These are phyloP conservation scores for Striga asiatica DNA, from an alignment of 257 asterid genomes.

Conservation along the genomic window DNA sequence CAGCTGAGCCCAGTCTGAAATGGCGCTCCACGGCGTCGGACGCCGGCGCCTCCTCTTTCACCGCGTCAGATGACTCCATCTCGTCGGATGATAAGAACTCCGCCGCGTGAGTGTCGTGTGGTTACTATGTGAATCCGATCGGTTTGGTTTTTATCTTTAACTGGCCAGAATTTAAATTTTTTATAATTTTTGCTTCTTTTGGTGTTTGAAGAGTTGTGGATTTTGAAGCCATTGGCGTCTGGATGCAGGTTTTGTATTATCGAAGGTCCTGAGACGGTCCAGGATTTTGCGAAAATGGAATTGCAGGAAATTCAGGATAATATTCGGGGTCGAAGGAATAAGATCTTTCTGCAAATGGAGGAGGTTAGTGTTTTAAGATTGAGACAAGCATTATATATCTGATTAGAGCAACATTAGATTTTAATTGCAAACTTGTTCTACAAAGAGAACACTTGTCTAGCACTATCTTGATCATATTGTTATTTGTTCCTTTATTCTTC, in stretches of 20 bases:
- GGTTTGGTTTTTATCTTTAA: neutral
- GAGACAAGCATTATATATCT: no score
- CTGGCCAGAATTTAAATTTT: no score
- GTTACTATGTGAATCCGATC: neutral
- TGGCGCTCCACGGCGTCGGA: constrained; percentile 28
- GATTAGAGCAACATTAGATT: no score
- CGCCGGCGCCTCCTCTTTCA: constrained; percentile 1
- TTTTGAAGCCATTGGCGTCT: neutral
- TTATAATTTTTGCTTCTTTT: no score
- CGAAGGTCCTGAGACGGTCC: constrained; percentile 91
- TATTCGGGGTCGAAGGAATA: constrained; percentile 77
- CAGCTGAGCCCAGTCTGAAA: constrained; percentile 25
- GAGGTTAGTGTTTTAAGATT: constrained; percentile 55
- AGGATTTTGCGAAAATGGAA: constrained; percentile 85
- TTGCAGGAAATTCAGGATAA: constrained; percentile 82
- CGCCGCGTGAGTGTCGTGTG: constrained; percentile 22
- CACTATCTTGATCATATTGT: neutral
- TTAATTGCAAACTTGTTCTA: no score
- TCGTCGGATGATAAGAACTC: constrained; percentile 28
- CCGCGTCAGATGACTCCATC: neutral
- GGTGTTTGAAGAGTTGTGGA: neutral
- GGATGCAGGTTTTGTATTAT: constrained; percentile 76
- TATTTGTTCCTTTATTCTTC: neutral
- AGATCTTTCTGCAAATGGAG: constrained; percentile 93
- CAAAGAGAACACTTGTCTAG: no score